Conservation (phyloP, 805 yeast genomes). For the Candida bentonensis region DNA sequence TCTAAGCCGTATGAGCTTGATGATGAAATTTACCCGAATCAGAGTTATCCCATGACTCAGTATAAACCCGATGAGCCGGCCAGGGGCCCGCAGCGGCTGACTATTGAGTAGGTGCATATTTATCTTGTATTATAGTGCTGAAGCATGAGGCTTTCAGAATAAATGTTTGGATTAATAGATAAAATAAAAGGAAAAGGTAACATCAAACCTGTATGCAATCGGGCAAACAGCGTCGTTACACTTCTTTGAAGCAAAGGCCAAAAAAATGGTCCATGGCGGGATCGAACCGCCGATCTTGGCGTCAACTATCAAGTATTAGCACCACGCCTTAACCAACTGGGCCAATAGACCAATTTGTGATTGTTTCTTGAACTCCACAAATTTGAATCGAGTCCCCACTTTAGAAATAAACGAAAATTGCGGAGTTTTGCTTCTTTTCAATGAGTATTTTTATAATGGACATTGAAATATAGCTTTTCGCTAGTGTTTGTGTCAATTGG, state of each 20-base stretch:
- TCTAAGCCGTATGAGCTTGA: neutral
- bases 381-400: too few relatives aligned
- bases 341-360: constrained; percentile 33
- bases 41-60: neutral
- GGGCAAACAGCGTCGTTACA: too few relatives aligned
- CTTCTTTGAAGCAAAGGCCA: constrained; percentile 1
- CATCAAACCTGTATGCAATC: too few relatives aligned
- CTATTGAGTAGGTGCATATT: neutral
- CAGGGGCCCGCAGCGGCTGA: neutral
- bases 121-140: neutral
- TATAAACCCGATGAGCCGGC: neutral
- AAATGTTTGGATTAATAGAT: neutral
- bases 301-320: constrained; percentile 29
- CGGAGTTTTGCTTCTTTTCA: too few relatives aligned
- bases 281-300: constrained; percentile 38
- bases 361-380: too few relatives aligned
- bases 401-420: too few relatives aligned
- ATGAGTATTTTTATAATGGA: too few relatives aligned
- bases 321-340: constrained; percentile 50
- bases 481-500: too few relatives aligned
- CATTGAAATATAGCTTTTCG: too few relatives aligned
- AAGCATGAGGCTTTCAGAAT: neutral
- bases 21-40: neutral
- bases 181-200: too few relatives aligned
- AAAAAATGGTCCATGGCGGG: constrained; percentile 21